Percentiles rank a stretch among this genome's conserved stretches.
phyloP scores from a whole-genome alignment of 2,329 filamentous ascomycete genomes.

The Nothophoma quercina region DNA sequence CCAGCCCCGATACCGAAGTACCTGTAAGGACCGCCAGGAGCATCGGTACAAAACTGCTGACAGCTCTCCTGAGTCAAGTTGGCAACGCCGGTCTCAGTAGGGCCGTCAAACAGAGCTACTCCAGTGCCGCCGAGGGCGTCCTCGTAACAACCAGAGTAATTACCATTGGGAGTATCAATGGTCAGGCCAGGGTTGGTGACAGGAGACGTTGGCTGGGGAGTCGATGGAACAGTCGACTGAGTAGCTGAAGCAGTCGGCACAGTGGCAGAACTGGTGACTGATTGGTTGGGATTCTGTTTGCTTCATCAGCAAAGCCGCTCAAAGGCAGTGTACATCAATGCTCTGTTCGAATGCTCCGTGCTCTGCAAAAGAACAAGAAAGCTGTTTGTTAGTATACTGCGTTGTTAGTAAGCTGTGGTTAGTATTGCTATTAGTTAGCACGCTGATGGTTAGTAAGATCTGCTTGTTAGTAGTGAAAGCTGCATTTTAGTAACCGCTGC shows the following conservation, averaged over 20 bases:
- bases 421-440: background rate
- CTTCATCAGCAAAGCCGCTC: constrained; percentile 19
- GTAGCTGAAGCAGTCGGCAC: too few species aligned
- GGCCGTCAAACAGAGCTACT: background rate
- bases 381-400: background rate
- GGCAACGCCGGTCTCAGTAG: background rate
- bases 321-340: constrained; percentile 5
- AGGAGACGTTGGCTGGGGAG: too few species aligned
- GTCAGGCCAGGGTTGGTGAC: too few species aligned
- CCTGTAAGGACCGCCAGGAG: constrained; percentile 3
- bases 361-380: constrained; percentile 4
- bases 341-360: constrained; percentile 16
- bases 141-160: constrained; percentile 1
- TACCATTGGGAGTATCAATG: background rate
- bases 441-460: background rate
- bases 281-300: constrained; percentile 3
- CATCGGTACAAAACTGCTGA: constrained; percentile 10
- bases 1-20: constrained; percentile 19
- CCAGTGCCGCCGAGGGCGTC: background rate
- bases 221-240: too few species aligned
- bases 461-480: background rate
- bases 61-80: constrained; percentile 1
- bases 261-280: too few species aligned
- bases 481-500: too few species aligned
- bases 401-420: background rate